Evolutionary conservation across 106 monocot species (phyloP).

Genomic region (Dioscorea zingiberensis): DNA sequence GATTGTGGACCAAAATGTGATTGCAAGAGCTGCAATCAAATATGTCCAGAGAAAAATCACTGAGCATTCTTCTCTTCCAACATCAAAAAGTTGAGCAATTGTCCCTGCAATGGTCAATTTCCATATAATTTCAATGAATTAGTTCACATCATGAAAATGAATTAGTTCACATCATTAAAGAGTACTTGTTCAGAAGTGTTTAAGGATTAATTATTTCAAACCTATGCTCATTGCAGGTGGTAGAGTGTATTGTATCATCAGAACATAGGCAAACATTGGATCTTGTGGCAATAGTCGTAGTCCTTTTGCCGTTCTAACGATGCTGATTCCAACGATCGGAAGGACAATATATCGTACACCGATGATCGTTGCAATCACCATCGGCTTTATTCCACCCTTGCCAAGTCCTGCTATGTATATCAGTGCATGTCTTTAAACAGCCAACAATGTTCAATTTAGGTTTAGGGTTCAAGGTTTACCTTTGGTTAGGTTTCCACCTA

Average conservation of each 20-base stretch:
- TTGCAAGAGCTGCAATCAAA: neutral
- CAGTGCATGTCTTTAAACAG: neutral
- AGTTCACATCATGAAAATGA: no score
- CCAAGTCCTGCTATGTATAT: conserved; percentile 30
- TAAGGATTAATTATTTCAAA: neutral
- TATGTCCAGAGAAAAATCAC: conserved; percentile 10
- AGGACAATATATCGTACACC: conserved; percentile 31
- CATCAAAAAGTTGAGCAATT: conserved; percentile 9
- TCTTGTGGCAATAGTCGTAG: conserved; percentile 38
- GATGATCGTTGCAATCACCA: conserved; percentile 23
- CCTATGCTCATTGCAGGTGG: conserved; percentile 36
- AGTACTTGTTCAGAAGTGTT: no score
- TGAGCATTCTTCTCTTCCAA: conserved; percentile 8
- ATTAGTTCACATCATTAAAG: no score
- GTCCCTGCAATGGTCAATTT: neutral
- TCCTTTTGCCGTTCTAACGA: conserved; percentile 22
- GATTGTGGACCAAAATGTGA: conserved; percentile 11
- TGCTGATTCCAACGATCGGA: conserved; percentile 31
- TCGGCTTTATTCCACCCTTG: conserved; percentile 17
- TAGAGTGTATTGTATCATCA: conserved; percentile 46
- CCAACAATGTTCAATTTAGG: neutral
- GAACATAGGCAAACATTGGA: conserved; percentile 36
- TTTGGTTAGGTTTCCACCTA: conserved; percentile 62
- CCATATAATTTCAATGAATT: neutral
- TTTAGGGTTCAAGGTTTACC: conserved; percentile 19